Evolutionary conservation across 192 early-diverging fungal genomes (phyloP).

Genomic region (Coemansia sp.): DNA sequence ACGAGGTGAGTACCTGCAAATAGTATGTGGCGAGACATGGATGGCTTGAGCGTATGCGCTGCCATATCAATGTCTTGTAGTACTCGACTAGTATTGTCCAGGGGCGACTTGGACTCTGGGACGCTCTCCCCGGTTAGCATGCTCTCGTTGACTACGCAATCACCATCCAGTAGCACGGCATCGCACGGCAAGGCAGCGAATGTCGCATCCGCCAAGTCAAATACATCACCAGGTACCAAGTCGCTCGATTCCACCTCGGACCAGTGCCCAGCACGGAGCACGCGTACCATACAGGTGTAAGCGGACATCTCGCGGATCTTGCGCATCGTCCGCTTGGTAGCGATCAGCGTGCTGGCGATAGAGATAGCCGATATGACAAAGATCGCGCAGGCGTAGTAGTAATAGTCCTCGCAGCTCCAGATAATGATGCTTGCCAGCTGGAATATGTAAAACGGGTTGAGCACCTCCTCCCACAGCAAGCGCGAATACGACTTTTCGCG

Average conservation of each 20-base stretch:
- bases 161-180: slow-evolving; percentile 83
- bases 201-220: slow-evolving; percentile 64
- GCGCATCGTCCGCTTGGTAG: slow-evolving; percentile 66
- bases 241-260: slow-evolving; percentile 58
- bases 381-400: slow-evolving; percentile 92
- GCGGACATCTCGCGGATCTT: slow-evolving; percentile 78
- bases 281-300: slow-evolving; percentile 73
- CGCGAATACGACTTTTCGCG: slow-evolving; percentile 62
- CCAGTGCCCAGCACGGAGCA: slow-evolving; percentile 61
- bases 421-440: slow-evolving; percentile 75
- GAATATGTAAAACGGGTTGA: slow-evolving; percentile 81
- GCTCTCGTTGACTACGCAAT: slow-evolving; percentile 95
- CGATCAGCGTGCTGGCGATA: slow-evolving; percentile 72
- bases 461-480: slow-evolving; percentile 66
- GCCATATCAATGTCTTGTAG: slow-evolving; percentile 29
- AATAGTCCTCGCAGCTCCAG: slow-evolving; percentile 90
- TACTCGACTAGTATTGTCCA: slow-evolving; percentile 21
- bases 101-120: slow-evolving; percentile 85
- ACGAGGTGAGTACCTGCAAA: slow-evolving; percentile 94
- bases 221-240: slow-evolving; percentile 92
- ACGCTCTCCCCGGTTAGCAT: slow-evolving; percentile 98
- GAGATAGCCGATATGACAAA: slow-evolving; percentile 82
- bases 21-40: slow-evolving; percentile 80
- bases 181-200: slow-evolving; percentile 81
- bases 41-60: slow-evolving; percentile 45